These are phyloP conservation scores for Oxyria digyna DNA, from an alignment of 148 eudicot genomes.

Conservation along the genomic window DNA sequence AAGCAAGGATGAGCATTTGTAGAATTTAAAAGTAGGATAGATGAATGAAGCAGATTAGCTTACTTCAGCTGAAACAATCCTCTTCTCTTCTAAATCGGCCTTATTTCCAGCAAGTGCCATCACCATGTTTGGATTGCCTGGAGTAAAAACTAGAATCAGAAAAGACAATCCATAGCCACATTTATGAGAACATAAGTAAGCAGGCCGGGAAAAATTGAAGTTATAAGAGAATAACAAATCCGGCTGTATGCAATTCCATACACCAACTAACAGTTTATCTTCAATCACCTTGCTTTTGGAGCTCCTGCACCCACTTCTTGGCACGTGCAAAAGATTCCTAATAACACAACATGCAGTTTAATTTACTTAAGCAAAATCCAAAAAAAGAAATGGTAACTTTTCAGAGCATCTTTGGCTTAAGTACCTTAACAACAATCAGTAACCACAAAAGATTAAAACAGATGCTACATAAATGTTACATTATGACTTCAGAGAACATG, in stretches of 20 bases:
- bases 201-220: not conserved
- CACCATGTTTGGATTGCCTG: constrained; percentile 96
- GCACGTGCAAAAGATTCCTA: constrained; percentile 89
- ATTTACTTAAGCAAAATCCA: not conserved
- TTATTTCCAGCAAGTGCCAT: constrained; percentile 97
- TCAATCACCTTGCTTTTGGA: constrained; percentile 83
- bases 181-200: constrained; percentile 1
- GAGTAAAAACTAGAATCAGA: not conserved
- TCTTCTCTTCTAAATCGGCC: constrained; percentile 78
- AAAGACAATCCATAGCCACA: not conserved
- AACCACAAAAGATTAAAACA: not conserved
- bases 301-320: constrained; percentile 98
- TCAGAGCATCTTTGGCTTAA: not conserved
- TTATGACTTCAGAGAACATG: not conserved
- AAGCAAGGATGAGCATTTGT: not conserved
- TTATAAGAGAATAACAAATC: not conserved
- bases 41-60: constrained; percentile 8
- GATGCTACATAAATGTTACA: not conserved
- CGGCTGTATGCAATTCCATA: not conserved
- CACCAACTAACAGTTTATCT: not conserved
- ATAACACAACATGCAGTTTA: not conserved
- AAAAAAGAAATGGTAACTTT: not conserved
- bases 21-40: not conserved
- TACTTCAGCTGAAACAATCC: constrained; percentile 80
- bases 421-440: not conserved